phyloP scores from a whole-genome alignment of 768 basidiomycete genomes.

The Suillus lakei region DNA sequence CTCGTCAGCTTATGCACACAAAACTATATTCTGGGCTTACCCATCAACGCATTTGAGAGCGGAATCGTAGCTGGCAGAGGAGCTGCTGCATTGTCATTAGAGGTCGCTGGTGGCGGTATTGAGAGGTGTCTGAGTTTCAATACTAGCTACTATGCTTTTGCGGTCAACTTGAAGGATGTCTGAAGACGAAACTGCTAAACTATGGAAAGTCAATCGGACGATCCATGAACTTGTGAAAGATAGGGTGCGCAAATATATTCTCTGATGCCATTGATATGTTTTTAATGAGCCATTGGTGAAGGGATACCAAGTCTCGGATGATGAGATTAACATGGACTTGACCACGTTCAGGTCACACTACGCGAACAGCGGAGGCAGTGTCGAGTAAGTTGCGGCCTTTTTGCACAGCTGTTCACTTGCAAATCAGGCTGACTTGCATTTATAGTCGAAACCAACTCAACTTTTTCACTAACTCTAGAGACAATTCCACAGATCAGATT shows the following conservation, averaged over 20 bases:
- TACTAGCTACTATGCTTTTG: slow-evolving; percentile 32
- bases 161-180: slow-evolving; percentile 52
- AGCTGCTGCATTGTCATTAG: slow-evolving; percentile 37
- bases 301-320: slow-evolving; percentile 94
- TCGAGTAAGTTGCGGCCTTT: slow-evolving; percentile 73
- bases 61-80: slow-evolving; percentile 40
- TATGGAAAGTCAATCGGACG: slow-evolving; percentile 97
- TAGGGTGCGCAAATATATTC: slow-evolving; percentile 63
- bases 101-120: slow-evolving; percentile 45
- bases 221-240: slow-evolving; percentile 96
- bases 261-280: background rate
- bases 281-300: slow-evolving; percentile 36
- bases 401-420: background rate
- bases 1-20: background rate
- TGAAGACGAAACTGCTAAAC: slow-evolving; percentile 83
- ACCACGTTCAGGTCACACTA: slow-evolving; percentile 75
- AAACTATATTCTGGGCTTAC: slow-evolving; percentile 35
- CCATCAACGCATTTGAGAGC: slow-evolving; percentile 56
- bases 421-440: slow-evolving; percentile 18
- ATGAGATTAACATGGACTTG: slow-evolving; percentile 91
- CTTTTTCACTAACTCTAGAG: slow-evolving; percentile 82
- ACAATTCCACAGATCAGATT: slow-evolving; percentile 76
- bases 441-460: slow-evolving; percentile 85
- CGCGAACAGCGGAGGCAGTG: slow-evolving; percentile 70
- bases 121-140: slow-evolving; percentile 60